Evolutionary conservation across 148 eudicot species (phyloP), one percentile per base, ranked within the genome.

Genomic region (Chenopodium suecicum): DNA sequence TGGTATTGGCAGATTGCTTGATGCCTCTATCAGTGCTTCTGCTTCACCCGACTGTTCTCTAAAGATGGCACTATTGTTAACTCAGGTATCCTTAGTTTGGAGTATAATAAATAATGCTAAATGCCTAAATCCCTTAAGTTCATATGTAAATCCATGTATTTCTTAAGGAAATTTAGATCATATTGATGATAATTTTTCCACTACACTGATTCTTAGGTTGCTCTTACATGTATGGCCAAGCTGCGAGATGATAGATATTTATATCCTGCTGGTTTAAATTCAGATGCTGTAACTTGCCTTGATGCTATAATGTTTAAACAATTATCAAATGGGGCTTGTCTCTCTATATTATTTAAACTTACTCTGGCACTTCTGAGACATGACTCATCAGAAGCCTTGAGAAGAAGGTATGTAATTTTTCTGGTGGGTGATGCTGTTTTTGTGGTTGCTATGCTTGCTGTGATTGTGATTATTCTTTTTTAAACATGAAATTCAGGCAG

Each of bases 191-290:
- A 23, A 22, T 66, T 48, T 79, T 73, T 48, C 13, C 77, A n/a
- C 31, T 56, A 82, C 22, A 73, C 46, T 86, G 56, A 41, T 7
- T 68, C 58, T 12, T 83, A 96, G 99, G 99, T 94, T 84, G 89
- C 94, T 56, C 88, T 94, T 74, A 94, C 97, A 62, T 92, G 95
- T 89, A 94, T 97, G 98, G 94, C 99, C 60, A 97, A 94, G 86
- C 84, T 97, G 66, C 98, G 95, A 19, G 99, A 94, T 78, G 97
- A 92, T 88, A 88, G 98, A 86, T 97, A 89, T 81, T 48, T 86
- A 37, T 87, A 85, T 80, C 91, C 97, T 77, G 90, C 94, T 63
- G 90, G 91, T 81, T 84, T 88, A 32, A 90, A 87, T 70, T 88
- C 95, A 50, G 97, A 92, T 83, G 83, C 90, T 11, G 90, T 97